Conservation (phyloP, 352 stramenopile species). For the Phytophthora sansomeana region DNA sequence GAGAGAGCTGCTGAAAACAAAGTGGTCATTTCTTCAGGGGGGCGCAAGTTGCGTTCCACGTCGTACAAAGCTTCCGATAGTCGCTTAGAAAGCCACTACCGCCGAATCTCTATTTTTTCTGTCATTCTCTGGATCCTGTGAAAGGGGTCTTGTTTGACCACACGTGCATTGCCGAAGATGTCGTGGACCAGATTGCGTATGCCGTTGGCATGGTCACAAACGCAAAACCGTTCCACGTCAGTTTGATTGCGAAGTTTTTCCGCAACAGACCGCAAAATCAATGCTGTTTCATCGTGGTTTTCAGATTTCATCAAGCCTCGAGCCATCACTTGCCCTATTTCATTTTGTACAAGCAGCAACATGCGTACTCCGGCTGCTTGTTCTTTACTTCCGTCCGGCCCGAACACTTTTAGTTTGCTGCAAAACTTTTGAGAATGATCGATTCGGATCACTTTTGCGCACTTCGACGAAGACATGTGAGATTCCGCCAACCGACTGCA, state of each 20-base stretch:
- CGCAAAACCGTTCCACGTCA: slow-evolving; percentile 2
- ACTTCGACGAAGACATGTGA: no score
- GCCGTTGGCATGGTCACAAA: slow-evolving; percentile 12
- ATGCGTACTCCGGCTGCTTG: slow-evolving; percentile 1
- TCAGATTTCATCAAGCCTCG: not conserved
- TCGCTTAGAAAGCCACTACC: not conserved
- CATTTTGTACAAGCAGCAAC: slow-evolving; percentile 24
- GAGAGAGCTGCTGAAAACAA: not conserved
- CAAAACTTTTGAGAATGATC: slow-evolving; percentile 25
- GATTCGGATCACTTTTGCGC: slow-evolving; percentile 6
- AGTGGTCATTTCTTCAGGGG: not conserved
- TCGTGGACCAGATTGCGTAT: slow-evolving; percentile 8
- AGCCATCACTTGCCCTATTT: slow-evolving; percentile 14
- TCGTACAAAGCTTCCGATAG: slow-evolving; percentile 20
- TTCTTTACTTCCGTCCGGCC: not conserved
- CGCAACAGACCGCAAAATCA: no score
- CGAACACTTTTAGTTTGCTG: slow-evolving; percentile 11
- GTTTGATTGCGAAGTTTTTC: slow-evolving; percentile 1
- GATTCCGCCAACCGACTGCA: no score
- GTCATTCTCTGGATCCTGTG: slow-evolving; percentile 10
- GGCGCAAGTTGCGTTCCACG: slow-evolving; percentile 1
- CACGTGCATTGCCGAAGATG: slow-evolving; percentile 2
- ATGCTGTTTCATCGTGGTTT: slow-evolving; percentile 21
- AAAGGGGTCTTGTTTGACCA: slow-evolving; percentile 20
- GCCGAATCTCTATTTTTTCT: not conserved